Percentiles rank a stretch among this genome's conserved stretches.
These are phyloP conservation scores for Allium cepa DNA, from an alignment of 106 monocot genomes.

Conservation along the genomic window DNA sequence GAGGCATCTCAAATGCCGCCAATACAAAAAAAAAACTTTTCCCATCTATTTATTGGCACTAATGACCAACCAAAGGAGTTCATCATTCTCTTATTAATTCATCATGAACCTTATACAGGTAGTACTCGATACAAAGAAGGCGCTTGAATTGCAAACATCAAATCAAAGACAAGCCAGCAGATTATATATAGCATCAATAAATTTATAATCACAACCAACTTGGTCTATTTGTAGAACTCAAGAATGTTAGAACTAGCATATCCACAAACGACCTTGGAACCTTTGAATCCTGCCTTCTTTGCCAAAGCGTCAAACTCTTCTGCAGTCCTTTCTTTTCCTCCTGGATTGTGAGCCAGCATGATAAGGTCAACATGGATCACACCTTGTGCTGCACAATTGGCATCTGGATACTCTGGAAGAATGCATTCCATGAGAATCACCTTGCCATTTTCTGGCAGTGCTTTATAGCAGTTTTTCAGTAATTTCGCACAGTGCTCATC, in stretches of 20 bases:
- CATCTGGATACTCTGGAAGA: slow-evolving; percentile 24
- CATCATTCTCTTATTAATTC: too few relatives aligned
- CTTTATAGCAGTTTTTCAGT: slow-evolving; percentile 55
- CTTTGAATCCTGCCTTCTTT: slow-evolving; percentile 33
- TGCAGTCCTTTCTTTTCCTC: slow-evolving; percentile 52
- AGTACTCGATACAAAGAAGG: too few relatives aligned
- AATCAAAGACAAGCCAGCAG: too few relatives aligned
- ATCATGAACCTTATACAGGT: too few relatives aligned
- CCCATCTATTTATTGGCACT: too few relatives aligned
- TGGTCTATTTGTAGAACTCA: slow-evolving; percentile 31
- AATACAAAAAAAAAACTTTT: too few relatives aligned
- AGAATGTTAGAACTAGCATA: slow-evolving; percentile 9
- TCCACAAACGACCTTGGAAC: slow-evolving; percentile 9
- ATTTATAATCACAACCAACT: too few relatives aligned
- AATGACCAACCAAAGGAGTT: too few relatives aligned
- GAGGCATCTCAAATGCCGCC: too few relatives aligned
- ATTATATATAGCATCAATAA: too few relatives aligned
- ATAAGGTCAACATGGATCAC: slow-evolving; percentile 26
- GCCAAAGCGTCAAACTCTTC: slow-evolving; percentile 39
- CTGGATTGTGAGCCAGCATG: slow-evolving; percentile 40
- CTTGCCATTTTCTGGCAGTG: slow-evolving; percentile 42
- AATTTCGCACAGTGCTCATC: slow-evolving; percentile 40
- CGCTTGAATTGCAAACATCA: too few relatives aligned
- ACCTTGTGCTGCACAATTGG: slow-evolving; percentile 7
- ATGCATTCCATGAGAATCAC: slow-evolving; percentile 41